Evolutionary conservation across 768 basidiomycete species (phyloP).

Genomic region (Steccherinum ochraceum): DNA sequence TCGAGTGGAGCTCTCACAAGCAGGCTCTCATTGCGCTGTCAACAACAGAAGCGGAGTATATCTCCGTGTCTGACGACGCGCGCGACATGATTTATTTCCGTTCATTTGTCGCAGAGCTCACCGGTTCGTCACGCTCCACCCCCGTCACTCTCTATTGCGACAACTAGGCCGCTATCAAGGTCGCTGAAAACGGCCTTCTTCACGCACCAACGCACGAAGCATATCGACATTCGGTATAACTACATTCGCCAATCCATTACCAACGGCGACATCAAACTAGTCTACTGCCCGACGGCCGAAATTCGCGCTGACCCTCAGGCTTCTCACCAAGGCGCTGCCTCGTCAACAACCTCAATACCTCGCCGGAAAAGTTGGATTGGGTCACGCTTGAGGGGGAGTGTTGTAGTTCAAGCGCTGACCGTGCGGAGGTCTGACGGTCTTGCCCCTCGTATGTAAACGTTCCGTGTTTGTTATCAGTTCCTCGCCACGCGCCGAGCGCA

Average conservation of each 20-base stretch:
- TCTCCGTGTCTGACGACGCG: slow-evolving; percentile 25
- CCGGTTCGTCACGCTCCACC: slow-evolving; percentile 7
- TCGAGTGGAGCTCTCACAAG: slow-evolving; percentile 31
- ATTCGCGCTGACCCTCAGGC: slow-evolving; percentile 28
- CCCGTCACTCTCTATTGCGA: slow-evolving; percentile 8
- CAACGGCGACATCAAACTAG: slow-evolving; percentile 14
- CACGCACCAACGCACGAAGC: slow-evolving; percentile 29
- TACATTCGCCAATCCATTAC: slow-evolving; percentile 22
- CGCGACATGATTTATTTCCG: slow-evolving; percentile 21
- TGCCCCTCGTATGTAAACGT: background rate
- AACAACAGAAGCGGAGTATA: slow-evolving; percentile 30
- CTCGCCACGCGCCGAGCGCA: background rate
- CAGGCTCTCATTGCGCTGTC: slow-evolving; percentile 31
- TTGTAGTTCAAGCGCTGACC: background rate
- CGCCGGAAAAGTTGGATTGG: background rate
- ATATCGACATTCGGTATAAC: slow-evolving; percentile 31
- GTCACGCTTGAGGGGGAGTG: background rate
- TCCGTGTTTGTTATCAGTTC: background rate
- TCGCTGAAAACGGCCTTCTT: slow-evolving; percentile 19
- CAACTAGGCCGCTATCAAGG: slow-evolving; percentile 17
- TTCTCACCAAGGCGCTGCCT: slow-evolving; percentile 27
- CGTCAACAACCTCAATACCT: background rate
- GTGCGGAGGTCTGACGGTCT: background rate
- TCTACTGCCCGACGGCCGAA: slow-evolving; percentile 21
- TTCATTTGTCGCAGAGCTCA: slow-evolving; percentile 3